phyloP scores from a whole-genome alignment of 2,329 filamentous ascomycete species.

The Aspergillus fumigatus region DNA sequence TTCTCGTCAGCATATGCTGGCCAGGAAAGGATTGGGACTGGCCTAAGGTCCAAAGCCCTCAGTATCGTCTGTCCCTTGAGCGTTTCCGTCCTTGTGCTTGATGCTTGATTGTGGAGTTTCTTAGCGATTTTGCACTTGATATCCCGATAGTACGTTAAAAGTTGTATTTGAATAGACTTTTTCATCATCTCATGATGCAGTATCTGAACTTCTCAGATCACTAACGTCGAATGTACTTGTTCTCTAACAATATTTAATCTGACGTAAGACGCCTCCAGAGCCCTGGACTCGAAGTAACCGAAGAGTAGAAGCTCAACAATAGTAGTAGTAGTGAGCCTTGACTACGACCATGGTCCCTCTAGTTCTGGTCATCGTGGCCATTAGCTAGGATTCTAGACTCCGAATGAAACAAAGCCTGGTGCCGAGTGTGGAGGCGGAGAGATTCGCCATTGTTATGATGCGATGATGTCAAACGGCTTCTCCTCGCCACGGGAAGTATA shows the following conservation, averaged over 20 bases:
- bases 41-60: slow-evolving; percentile 3
- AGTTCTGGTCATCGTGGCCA: not conserved
- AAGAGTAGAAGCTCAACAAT: too few relatives aligned
- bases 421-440: not conserved
- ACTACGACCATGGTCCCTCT: too few relatives aligned
- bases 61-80: not conserved
- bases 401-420: not conserved
- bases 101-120: not conserved
- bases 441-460: not conserved
- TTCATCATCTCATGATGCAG: not conserved
- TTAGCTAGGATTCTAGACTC: not conserved
- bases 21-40: slow-evolving; percentile 15
- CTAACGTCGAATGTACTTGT: too few relatives aligned
- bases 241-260: too few relatives aligned
- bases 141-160: not conserved
- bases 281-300: too few relatives aligned
- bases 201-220: too few relatives aligned
- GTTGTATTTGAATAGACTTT: not conserved
- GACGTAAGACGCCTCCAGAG: too few relatives aligned
- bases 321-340: too few relatives aligned
- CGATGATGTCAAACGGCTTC: not conserved
- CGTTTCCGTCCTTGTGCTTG: slow-evolving; percentile 2
- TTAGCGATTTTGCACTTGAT: not conserved
- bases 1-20: slow-evolving; percentile 10
- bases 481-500: not conserved